Evolutionary conservation across 1,284 basidiomycete species (phyloP).

Genomic region (Earliella scabrosa): DNA sequence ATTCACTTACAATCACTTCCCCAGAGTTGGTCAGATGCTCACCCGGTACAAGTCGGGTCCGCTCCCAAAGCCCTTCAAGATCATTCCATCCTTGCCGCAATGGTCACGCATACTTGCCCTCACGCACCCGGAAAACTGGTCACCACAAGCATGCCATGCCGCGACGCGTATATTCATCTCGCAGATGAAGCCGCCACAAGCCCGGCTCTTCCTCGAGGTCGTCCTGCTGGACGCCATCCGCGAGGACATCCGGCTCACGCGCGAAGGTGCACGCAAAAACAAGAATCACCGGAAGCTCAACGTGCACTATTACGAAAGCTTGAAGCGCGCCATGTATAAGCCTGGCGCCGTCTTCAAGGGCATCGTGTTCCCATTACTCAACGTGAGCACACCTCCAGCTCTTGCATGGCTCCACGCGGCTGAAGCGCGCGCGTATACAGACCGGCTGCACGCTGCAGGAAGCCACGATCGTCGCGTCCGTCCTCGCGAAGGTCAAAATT

Average conservation of each 20-base stretch:
- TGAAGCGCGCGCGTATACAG: slow-evolving; percentile 36
- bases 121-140: slow-evolving; percentile 93
- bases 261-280: slow-evolving; percentile 45
- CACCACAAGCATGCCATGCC: slow-evolving; percentile 92
- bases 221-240: slow-evolving; percentile 92
- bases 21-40: slow-evolving; percentile 85
- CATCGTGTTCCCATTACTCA: slow-evolving; percentile 93
- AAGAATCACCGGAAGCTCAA: slow-evolving; percentile 86
- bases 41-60: slow-evolving; percentile 95
- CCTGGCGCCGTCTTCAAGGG: slow-evolving; percentile 99
- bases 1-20: background rate
- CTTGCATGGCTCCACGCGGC: background rate
- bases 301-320: slow-evolving; percentile 92
- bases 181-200: slow-evolving; percentile 95
- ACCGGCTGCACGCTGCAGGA: slow-evolving; percentile 91
- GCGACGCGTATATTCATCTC: slow-evolving; percentile 97
- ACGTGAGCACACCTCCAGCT: slow-evolving; percentile 58
- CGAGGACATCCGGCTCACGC: slow-evolving; percentile 73
- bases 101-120: slow-evolving; percentile 97
- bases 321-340: slow-evolving; percentile 95
- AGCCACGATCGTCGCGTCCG: slow-evolving; percentile 92
- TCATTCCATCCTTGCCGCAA: slow-evolving; percentile 93
- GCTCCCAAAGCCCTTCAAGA: slow-evolving; percentile 97
- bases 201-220: slow-evolving; percentile 92
- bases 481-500: slow-evolving; percentile 90